These are phyloP conservation scores for Macroventuria anomochaeta DNA, from an alignment of 2,329 filamentous ascomycete species.

Conservation along the genomic window DNA sequence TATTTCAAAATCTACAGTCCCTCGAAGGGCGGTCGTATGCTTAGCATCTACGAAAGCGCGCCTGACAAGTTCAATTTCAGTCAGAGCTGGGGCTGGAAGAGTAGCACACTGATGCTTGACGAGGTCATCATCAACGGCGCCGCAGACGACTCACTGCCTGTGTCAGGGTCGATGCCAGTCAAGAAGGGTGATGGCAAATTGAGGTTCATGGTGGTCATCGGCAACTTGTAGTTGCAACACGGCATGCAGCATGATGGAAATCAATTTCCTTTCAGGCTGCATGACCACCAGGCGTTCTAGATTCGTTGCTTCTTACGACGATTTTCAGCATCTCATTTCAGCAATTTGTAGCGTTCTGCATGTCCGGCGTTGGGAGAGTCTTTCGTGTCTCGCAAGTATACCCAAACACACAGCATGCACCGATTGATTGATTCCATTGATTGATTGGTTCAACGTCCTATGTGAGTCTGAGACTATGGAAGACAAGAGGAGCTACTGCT, in stretches of 20 bases:
- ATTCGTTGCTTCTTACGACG: not conserved
- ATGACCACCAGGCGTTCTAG: not conserved
- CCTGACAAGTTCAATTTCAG: conserved; percentile 66
- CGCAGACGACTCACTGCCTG: conserved; percentile 10
- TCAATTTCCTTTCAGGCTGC: not conserved
- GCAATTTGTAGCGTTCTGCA: not conserved
- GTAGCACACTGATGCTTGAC: conserved; percentile 63
- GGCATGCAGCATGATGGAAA: not conserved
- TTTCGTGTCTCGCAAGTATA: not conserved
- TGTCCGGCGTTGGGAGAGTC: not conserved
- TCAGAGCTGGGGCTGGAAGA: conserved; percentile 68
- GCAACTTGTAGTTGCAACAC: conserved; percentile 48
- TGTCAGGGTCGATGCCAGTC: conserved; percentile 20
- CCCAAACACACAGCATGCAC: not conserved
- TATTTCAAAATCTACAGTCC: conserved; percentile 70
- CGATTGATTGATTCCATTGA: too few relatives aligned
- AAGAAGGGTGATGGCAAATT: conserved; percentile 58
- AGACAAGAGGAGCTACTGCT: too few relatives aligned
- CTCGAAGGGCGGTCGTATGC: conserved; percentile 62
- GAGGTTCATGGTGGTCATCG: conserved; percentile 67
- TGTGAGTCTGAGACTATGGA: too few relatives aligned
- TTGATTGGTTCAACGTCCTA: too few relatives aligned
- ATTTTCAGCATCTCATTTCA: not conserved
- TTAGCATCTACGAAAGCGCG: conserved; percentile 65
- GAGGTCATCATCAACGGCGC: conserved; percentile 43